Evolutionary conservation across 1,139 yeast genomes (phyloP).

Genomic region (Torulaspora globosa): DNA sequence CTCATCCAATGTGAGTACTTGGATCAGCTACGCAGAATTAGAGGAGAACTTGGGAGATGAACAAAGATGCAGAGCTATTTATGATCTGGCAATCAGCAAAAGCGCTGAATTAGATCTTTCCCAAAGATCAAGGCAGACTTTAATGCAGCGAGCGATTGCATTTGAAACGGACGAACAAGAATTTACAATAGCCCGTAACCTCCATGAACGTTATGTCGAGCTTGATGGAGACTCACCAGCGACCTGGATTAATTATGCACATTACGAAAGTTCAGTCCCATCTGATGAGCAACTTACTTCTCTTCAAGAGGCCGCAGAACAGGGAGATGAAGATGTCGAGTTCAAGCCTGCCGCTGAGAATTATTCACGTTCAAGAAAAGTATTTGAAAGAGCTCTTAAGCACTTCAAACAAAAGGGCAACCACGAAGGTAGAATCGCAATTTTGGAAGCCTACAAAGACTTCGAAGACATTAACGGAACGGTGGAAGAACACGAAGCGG

Average conservation of each 20-base stretch:
- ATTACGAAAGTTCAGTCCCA: conserved; percentile 68
- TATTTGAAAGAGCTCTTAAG: conserved; percentile 55
- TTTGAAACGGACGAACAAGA: conserved; percentile 57
- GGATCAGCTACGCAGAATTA: conserved; percentile 62
- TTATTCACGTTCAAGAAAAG: conserved; percentile 46
- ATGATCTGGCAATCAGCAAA: conserved; percentile 46
- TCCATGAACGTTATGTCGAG: conserved; percentile 47
- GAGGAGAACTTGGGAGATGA: conserved; percentile 69
- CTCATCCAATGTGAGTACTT: conserved; percentile 43
- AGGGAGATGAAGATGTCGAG: conserved; percentile 43
- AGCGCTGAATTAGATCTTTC: conserved; percentile 16
- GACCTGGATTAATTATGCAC: conserved; percentile 65
- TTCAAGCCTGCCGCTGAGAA: conserved; percentile 51
- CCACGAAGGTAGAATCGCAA: conserved; percentile 47
- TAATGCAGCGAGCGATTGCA: conserved; percentile 44
- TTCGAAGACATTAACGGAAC: conserved; percentile 68
- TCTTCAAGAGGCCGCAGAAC: conserved; percentile 28
- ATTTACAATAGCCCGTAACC: conserved; percentile 52
- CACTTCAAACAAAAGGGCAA: conserved; percentile 41
- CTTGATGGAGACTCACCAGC: conserved; percentile 39
- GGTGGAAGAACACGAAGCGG: conserved; percentile 37
- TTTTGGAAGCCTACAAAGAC: conserved; percentile 60
- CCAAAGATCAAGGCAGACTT: conserved; percentile 8
- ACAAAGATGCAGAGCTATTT: conserved; percentile 62
- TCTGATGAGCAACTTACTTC: conserved; percentile 43